Evolutionary conservation across 805 yeast genomes (phyloP).

Genomic region (Yamadazyma paraphyllophila): DNA sequence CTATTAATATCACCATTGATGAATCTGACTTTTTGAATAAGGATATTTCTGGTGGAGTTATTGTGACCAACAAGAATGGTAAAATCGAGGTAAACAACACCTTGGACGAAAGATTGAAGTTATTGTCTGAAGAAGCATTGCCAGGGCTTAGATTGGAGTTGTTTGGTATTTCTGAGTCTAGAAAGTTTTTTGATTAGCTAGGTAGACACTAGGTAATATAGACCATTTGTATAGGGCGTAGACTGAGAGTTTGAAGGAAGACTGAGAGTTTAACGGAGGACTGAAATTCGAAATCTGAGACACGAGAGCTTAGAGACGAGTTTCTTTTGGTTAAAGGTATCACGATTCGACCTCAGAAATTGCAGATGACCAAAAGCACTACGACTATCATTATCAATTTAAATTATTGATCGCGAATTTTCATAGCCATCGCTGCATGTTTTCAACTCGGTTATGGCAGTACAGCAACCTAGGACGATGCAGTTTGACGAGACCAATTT

Average conservation of each 20-base stretch:
- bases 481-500: neutral
- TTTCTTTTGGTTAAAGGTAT: too few species aligned
- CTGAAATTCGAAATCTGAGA: too few species aligned
- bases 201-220: neutral
- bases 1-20: constrained; percentile 54
- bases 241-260: neutral
- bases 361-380: too few species aligned
- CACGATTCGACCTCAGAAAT: too few species aligned
- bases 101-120: constrained; percentile 85
- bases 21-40: constrained; percentile 58
- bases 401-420: too few species aligned
- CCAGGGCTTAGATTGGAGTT: constrained; percentile 91
- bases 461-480: neutral
- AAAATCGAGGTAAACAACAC: constrained; percentile 91
- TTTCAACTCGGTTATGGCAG: too few species aligned
- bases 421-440: too few species aligned
- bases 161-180: constrained; percentile 78
- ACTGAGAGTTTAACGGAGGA: too few species aligned
- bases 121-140: constrained; percentile 78
- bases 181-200: constrained; percentile 83
- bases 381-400: too few species aligned
- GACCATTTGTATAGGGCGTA: neutral
- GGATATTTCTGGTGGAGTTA: constrained; percentile 81
- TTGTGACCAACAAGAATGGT: constrained; percentile 66
- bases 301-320: too few species aligned